A percentile compares a stretch with the other conserved stretches of the same genome.
Evolutionary conservation across 164 flowering plant genomes (phyloP).

Genomic region (Macadamia integrifolia): DNA sequence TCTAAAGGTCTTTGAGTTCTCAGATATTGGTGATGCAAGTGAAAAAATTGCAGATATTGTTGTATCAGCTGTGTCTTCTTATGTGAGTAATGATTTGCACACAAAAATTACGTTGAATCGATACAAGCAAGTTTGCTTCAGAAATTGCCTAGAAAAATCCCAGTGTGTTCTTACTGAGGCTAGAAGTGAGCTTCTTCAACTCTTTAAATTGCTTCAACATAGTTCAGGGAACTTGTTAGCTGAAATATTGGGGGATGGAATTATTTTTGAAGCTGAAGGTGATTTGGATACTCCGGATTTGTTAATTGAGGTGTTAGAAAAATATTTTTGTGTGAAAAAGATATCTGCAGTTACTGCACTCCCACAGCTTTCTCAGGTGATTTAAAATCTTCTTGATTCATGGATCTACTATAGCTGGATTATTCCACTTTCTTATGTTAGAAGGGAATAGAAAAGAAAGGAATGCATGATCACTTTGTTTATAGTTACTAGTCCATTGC

Average conservation of each 20-base stretch:
- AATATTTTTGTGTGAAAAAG: conserved; percentile 28
- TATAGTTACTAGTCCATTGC: conserved; percentile 4
- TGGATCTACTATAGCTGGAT: background rate
- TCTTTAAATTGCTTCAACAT: conserved; percentile 35
- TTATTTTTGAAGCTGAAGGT: conserved; percentile 42
- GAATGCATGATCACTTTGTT: background rate
- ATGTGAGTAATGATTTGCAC: conserved; percentile 26
- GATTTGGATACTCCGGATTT: conserved; percentile 44
- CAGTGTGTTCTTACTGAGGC: conserved; percentile 39
- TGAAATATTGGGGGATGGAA: conserved; percentile 30
- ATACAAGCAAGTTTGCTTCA: conserved; percentile 13
- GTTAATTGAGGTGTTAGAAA: conserved; percentile 48
- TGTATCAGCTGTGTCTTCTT: conserved; percentile 51
- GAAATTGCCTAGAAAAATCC: conserved; percentile 17
- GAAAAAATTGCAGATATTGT: conserved; percentile 38
- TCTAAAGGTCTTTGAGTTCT: conserved; percentile 43
- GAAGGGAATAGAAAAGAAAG: background rate
- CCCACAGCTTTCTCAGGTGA: conserved; percentile 54
- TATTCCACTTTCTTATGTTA: background rate
- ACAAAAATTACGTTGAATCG: conserved; percentile 23
- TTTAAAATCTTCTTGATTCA: background rate
- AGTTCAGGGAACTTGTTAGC: conserved; percentile 25
- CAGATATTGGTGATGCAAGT: conserved; percentile 29
- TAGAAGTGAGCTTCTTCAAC: conserved; percentile 48
- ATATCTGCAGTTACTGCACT: conserved; percentile 23